Conservation (phyloP, 2,329 filamentous ascomycete genomes). For the Blumeria hordei region DNA sequence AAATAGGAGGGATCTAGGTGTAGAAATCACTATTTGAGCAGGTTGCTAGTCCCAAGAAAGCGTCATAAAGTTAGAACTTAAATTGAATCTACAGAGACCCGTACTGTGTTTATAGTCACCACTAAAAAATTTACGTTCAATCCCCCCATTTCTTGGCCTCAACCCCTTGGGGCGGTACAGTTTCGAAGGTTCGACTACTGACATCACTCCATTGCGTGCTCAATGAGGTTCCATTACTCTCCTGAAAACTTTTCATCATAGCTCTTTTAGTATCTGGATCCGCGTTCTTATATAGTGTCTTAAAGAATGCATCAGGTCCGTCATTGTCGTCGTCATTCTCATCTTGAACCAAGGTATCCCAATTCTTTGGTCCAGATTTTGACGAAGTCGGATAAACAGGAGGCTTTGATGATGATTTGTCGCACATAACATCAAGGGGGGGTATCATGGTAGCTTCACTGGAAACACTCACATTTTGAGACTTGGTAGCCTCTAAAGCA, state of each 20-base stretch:
- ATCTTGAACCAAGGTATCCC: slow-evolving; percentile 48
- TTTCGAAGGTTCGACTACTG: slow-evolving; percentile 43
- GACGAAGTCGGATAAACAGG: slow-evolving; percentile 74
- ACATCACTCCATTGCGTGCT: slow-evolving; percentile 88
- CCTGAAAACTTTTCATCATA: slow-evolving; percentile 93
- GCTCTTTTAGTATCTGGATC: slow-evolving; percentile 63
- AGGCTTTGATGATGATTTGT: slow-evolving; percentile 11
- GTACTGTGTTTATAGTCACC: too few species aligned
- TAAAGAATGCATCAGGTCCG: slow-evolving; percentile 66
- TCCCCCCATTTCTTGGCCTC: slow-evolving; percentile 45
- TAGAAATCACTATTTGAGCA: too few species aligned
- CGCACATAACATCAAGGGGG: slow-evolving; percentile 5
- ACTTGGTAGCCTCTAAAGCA: slow-evolving; percentile 10
- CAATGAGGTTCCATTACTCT: slow-evolving; percentile 80
- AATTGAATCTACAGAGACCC: too few species aligned
- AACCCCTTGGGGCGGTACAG: slow-evolving; percentile 50
- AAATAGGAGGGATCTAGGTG: too few species aligned
- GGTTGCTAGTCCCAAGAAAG: too few species aligned
- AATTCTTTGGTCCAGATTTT: slow-evolving; percentile 61
- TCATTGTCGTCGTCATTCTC: slow-evolving; percentile 35
- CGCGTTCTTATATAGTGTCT: slow-evolving; percentile 57
- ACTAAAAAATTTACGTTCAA: neutral
- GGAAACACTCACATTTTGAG: slow-evolving; percentile 2
- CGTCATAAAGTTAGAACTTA: too few species aligned
- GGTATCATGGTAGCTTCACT: neutral